Evolutionary conservation across 768 basidiomycete species (phyloP), one percentile per base, ranked within the genome.

Genomic region (Tephrocybe sp.): DNA sequence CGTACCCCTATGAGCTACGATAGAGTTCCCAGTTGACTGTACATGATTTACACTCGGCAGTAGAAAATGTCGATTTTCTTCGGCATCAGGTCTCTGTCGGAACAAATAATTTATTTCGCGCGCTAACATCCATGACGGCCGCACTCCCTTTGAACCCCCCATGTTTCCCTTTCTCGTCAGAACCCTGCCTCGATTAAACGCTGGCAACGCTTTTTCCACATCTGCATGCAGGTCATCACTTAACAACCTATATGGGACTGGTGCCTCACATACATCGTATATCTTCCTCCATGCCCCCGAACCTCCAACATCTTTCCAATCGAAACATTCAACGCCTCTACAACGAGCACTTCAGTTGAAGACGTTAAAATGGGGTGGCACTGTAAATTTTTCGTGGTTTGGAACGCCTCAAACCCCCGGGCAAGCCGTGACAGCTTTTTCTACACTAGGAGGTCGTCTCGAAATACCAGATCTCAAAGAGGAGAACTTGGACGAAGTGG

Each of bases 341-440:
- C 79, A 82, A 38, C 72, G 76, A 14, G 74, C 70, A 9, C 67
- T 88, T 33, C 74, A 76, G 49, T 62, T 76, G 9, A 68, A 68
- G 16, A 68, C 70, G 6, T 58, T 63, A 30, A 67, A 69, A 59
- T 80, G 73, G 73, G 79, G 80, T 6, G 83, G 77, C 5, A 53
- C 76, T 2, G 80, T 84, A 55, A 88, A 87, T 63, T 82, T 84
- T 60, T 72, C 79, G 14, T 86, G 80, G 80, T 67, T 72, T 19
- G 66, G 64, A 14, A 44, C 48, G 13, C 19, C 22, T 4, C 38
- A 41, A 43, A 14, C 44, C 3, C 11, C 48, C 10, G 48, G 45
- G 13, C 38, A 60, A 5, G 72, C 72, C 40, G 64, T 34, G 74
- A 81, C 79, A 0, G 79, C 79, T 3, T 87, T 85, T 59, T 80